Percentiles rank a stretch among this genome's conserved stretches.
These are phyloP conservation scores for Dioszegia hungarica DNA, from an alignment of 768 basidiomycete species.

Conservation along the genomic window DNA sequence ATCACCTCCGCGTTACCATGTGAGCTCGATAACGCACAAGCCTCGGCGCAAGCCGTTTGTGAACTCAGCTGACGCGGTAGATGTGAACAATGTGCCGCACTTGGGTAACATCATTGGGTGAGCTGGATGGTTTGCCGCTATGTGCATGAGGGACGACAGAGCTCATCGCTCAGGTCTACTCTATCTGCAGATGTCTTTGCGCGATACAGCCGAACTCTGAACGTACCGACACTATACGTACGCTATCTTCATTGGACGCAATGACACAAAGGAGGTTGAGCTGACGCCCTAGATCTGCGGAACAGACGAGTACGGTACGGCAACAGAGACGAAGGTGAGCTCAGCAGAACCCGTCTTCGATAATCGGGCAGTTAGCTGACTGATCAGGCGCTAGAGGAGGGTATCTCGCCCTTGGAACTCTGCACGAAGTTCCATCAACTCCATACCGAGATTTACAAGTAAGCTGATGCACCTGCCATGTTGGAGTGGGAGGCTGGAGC, in stretches of 20 bases:
- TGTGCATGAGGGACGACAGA: slow-evolving; percentile 20
- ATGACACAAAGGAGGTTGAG: neutral
- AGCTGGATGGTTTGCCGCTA: slow-evolving; percentile 5
- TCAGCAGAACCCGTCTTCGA: no score
- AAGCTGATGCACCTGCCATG: slow-evolving; percentile 1
- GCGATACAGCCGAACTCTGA: slow-evolving; percentile 71
- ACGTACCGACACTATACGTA: slow-evolving; percentile 77
- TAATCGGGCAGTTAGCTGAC: no score
- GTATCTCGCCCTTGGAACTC: slow-evolving; percentile 51
- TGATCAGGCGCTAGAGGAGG: slow-evolving; percentile 46
- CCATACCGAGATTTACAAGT: slow-evolving; percentile 83
- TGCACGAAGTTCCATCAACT: slow-evolving; percentile 87
- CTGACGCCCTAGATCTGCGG: slow-evolving; percentile 63
- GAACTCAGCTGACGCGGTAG: slow-evolving; percentile 18
- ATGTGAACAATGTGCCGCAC: slow-evolving; percentile 87
- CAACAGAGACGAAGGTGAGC: slow-evolving; percentile 89
- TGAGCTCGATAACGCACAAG: slow-evolving; percentile 26
- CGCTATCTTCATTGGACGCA: neutral
- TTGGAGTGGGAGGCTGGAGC: slow-evolving; percentile 7
- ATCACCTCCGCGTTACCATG: slow-evolving; percentile 88
- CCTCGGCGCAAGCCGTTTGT: neutral
- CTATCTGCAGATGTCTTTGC: slow-evolving; percentile 96
- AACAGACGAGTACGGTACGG: slow-evolving; percentile 99
- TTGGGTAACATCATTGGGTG: slow-evolving; percentile 59
- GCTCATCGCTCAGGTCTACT: slow-evolving; percentile 88